phyloP scores from a whole-genome alignment of 2,329 filamentous ascomycete species.

The Capronia coronata region DNA sequence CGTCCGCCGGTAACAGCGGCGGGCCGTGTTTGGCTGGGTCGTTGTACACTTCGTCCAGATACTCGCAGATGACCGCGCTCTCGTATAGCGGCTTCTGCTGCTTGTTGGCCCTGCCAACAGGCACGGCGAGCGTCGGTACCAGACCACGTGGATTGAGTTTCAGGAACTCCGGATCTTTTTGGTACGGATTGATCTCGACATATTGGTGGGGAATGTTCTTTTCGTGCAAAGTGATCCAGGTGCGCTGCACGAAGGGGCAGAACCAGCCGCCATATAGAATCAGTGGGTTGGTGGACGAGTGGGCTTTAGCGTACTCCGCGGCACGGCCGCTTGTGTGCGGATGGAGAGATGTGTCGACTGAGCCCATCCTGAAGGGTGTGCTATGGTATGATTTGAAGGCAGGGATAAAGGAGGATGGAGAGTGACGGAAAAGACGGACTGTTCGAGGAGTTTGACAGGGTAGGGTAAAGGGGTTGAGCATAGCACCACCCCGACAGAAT shows the following conservation, averaged over 20 bases:
- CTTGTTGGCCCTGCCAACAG: constrained; percentile 36
- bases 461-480: background rate
- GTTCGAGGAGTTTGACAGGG: background rate
- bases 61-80: constrained; percentile 66
- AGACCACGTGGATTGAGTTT: constrained; percentile 68
- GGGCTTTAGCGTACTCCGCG: constrained; percentile 34
- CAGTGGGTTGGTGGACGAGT: constrained; percentile 33
- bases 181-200: constrained; percentile 71
- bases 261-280: constrained; percentile 73
- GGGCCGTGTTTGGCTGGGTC: constrained; percentile 38
- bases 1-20: constrained; percentile 53
- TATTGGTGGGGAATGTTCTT: constrained; percentile 71
- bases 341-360: constrained; percentile 41
- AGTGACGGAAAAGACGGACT: background rate
- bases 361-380: constrained; percentile 26
- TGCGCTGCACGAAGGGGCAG: constrained; percentile 59
- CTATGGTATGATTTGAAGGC: background rate
- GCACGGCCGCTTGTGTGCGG: constrained; percentile 43
- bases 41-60: constrained; percentile 64
- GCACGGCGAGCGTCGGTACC: constrained; percentile 59
- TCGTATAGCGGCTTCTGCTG: constrained; percentile 57
- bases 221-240: constrained; percentile 69
- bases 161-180: constrained; percentile 64
- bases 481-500: background rate
- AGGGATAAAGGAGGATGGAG: background rate